Conservation (phyloP, 768 basidiomycete genomes). For the Lactarius hatsudake region DNA sequence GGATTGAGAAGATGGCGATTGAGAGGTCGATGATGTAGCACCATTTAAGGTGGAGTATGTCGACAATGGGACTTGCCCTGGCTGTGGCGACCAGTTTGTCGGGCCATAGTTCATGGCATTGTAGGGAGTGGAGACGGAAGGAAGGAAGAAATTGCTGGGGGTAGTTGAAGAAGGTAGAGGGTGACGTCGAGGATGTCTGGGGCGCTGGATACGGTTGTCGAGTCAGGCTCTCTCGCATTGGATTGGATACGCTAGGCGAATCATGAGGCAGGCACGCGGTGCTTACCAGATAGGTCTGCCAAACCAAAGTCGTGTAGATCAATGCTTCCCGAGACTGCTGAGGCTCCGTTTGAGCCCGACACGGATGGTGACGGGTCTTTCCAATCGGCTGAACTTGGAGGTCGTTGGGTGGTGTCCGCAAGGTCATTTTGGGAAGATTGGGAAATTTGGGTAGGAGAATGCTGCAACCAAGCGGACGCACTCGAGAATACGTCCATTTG, state of each 20-base stretch:
- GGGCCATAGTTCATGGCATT: slow-evolving; percentile 55
- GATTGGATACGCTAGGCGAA: slow-evolving; percentile 1
- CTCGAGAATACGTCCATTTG: slow-evolving; percentile 46
- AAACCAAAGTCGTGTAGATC: slow-evolving; percentile 28
- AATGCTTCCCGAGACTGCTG: slow-evolving; percentile 32
- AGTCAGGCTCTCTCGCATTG: slow-evolving; percentile 14
- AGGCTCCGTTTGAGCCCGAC: slow-evolving; percentile 32
- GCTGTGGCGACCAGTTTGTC: slow-evolving; percentile 44
- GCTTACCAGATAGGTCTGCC: slow-evolving; percentile 29
- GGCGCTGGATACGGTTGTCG: slow-evolving; percentile 30
- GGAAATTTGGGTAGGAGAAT: slow-evolving; percentile 33
- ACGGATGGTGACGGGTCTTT: slow-evolving; percentile 37
- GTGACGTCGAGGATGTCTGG: slow-evolving; percentile 40
- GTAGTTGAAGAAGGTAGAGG: slow-evolving; percentile 37
- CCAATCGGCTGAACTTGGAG: slow-evolving; percentile 33
- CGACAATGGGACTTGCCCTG: slow-evolving; percentile 55
- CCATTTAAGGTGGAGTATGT: slow-evolving; percentile 77
- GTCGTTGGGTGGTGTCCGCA: slow-evolving; percentile 31
- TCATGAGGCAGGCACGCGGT: slow-evolving; percentile 17
- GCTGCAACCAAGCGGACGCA: slow-evolving; percentile 42
- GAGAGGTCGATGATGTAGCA: slow-evolving; percentile 53
- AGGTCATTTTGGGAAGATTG: slow-evolving; percentile 20
- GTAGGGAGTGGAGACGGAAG: slow-evolving; percentile 45
- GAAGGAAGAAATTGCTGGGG: slow-evolving; percentile 40
- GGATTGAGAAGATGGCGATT: slow-evolving; percentile 34